Base-by-base conservation (phyloP, 148 eudicot genomes). In the Dysphania ambrosioides region DNA sequence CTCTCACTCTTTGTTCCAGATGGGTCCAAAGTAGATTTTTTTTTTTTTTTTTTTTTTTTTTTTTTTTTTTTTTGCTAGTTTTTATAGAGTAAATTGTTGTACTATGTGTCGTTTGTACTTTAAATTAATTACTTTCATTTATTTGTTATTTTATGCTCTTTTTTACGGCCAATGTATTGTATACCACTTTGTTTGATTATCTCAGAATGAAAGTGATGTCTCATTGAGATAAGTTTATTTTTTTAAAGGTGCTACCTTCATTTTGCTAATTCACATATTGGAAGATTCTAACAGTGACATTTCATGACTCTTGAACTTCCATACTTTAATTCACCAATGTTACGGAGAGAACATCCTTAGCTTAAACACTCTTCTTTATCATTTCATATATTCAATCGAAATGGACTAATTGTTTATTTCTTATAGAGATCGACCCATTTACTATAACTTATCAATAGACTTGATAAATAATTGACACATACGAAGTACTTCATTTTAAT, bases 1-100 rank as follows among this genome's bases (percentile, higher is more conserved):
- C 23, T 75, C 10, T 42, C 27, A 27, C 61, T 29, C 74, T 58
- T 24, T 68, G 31, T 34, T 29, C 21, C 7, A 26, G 6, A 8
- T 34, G 40, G 73, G 73, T 77, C 71, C 51, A 77, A 63, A 62
- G 69, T n/a, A n/a, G n/a, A n/a, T n/a, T n/a, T n/a, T n/a, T n/a
- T n/a, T n/a, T n/a, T n/a, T n/a, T n/a, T n/a, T n/a, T n/a, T n/a
- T n/a, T n/a, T n/a, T n/a, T n/a, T n/a, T n/a, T n/a, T n/a, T n/a
- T n/a, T n/a, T n/a, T n/a, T n/a, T n/a, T n/a, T n/a, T n/a, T n/a
- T n/a, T n/a, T n/a, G n/a, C n/a, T n/a, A 7, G 56, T 47, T 72
- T 57, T 72, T 24, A 31, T 66, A 36, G 40, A 42, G 58, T 73
- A 42, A n/a, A 23, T 74, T 32, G 67, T 68, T 71, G 8, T 56